Conservation (phyloP, 129 eudicot species). For the Artemisia tridentata region DNA sequence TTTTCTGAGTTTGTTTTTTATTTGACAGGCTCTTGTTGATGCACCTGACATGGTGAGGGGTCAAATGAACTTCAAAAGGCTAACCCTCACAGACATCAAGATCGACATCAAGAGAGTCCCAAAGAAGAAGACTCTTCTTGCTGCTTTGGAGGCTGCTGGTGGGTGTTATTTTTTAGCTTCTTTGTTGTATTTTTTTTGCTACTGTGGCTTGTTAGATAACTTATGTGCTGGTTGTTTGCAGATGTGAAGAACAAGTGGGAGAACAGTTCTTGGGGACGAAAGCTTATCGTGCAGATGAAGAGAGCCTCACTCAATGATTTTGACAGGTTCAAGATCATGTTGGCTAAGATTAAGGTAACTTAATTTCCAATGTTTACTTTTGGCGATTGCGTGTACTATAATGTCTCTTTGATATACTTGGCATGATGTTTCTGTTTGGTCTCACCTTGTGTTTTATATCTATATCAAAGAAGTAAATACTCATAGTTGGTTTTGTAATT, state of each 20-base stretch:
- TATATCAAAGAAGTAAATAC: not conserved
- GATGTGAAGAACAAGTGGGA: constrained; percentile 69
- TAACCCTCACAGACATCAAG: constrained; percentile 64
- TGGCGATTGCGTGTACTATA: no score
- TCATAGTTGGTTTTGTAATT: not conserved
- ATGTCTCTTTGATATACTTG: no score
- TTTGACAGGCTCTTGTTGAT: constrained; percentile 69
- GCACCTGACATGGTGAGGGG: constrained; percentile 71
- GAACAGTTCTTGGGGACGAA: constrained; percentile 62
- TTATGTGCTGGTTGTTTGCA: not conserved
- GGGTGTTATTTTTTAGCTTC: constrained; percentile 14
- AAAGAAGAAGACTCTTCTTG: constrained; percentile 59
- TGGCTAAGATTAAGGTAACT: constrained; percentile 60
- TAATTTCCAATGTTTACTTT: no score
- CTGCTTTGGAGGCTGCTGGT: constrained; percentile 79
- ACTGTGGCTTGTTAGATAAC: not conserved
- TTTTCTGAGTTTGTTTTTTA: not conserved
- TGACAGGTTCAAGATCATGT: constrained; percentile 58
- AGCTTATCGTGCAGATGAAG: constrained; percentile 58
- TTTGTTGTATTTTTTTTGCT: not conserved
- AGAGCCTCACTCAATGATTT: constrained; percentile 60
- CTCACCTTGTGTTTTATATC: no score
- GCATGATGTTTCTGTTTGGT: no score
- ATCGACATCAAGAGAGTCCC: constrained; percentile 67
- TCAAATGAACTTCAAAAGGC: constrained; percentile 71